phyloP scores from a whole-genome alignment of 169 alveolate species.

The Miamiensis avidus region DNA sequence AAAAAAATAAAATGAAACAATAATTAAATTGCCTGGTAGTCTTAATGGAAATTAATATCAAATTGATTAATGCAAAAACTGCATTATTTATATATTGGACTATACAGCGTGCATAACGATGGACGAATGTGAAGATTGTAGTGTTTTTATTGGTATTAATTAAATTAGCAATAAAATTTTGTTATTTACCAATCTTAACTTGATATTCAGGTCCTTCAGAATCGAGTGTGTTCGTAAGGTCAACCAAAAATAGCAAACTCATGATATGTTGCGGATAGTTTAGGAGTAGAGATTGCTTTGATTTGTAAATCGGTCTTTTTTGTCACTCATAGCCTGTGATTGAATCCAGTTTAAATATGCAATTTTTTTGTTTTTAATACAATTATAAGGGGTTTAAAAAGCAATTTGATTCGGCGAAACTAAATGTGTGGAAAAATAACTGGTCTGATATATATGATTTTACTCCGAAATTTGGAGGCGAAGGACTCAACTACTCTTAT shows the following conservation, averaged over 20 bases:
- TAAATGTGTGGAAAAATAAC: constrained; percentile 40
- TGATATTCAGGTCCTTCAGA: constrained; percentile 38
- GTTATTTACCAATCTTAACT: background rate
- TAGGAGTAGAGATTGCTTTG: constrained; percentile 46
- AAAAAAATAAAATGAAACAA: constrained; percentile 36
- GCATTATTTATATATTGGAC: constrained; percentile 51
- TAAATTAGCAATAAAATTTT: too few species aligned
- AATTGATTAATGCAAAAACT: constrained; percentile 39
- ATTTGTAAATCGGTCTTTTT: constrained; percentile 41
- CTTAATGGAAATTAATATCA: constrained; percentile 45
- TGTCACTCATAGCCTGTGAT: constrained; percentile 53
- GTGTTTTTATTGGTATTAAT: constrained; percentile 18
- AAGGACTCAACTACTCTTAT: constrained; percentile 38
- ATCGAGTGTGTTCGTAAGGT: constrained; percentile 49
- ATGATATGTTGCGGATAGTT: constrained; percentile 41
- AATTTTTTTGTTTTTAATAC: constrained; percentile 47
- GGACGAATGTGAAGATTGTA: constrained; percentile 54
- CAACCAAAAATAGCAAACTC: constrained; percentile 41
- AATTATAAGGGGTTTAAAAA: constrained; percentile 47
- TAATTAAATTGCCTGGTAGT: constrained; percentile 38
- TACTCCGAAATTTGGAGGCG: constrained; percentile 42
- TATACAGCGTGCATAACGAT: constrained; percentile 44
- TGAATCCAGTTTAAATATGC: constrained; percentile 46
- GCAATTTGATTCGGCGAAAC: constrained; percentile 36
- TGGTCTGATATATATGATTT: constrained; percentile 46